A percentile compares a stretch with the other conserved stretches of the same genome.
These are phyloP conservation scores for Pseudogymnoascus sp. DNA, from an alignment of 2,329 filamentous ascomycete species.

Conservation along the genomic window DNA sequence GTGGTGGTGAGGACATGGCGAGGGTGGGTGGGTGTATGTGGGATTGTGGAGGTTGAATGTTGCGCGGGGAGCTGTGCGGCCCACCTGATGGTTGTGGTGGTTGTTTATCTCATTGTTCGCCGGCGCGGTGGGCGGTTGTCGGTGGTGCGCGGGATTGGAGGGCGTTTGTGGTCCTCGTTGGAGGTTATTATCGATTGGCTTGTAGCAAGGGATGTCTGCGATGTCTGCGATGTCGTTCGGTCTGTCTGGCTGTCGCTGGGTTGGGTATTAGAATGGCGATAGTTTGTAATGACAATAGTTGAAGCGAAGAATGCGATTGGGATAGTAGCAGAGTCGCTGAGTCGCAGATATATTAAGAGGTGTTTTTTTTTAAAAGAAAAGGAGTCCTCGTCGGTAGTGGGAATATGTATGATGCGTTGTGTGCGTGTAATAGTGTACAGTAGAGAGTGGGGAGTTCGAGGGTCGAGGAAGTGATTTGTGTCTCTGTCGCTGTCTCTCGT, in stretches of 20 bases:
- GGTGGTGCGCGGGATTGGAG: not conserved
- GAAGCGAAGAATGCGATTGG: not conserved
- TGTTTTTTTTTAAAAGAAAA: not conserved
- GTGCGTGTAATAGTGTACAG: not conserved
- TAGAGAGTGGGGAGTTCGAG: not conserved
- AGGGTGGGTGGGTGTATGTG: not conserved
- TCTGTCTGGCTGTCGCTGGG: not conserved
- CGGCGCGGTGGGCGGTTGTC: not conserved
- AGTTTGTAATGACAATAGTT: not conserved
- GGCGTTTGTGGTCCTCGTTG: not conserved
- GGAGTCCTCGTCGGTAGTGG: not conserved
- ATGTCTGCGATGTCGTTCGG: not conserved
- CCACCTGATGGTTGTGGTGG: not conserved
- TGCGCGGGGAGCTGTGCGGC: not conserved
- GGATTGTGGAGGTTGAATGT: not conserved
- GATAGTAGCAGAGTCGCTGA: not conserved
- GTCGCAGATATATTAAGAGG: not conserved
- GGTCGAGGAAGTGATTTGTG: not conserved
- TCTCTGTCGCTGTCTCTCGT: not conserved
- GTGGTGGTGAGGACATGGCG: not conserved
- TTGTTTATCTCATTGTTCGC: not conserved
- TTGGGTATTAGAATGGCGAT: not conserved
- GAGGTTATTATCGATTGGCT: not conserved
- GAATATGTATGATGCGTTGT: not conserved
- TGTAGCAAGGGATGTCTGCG: not conserved